Base-by-base conservation (phyloP, 2,329 filamentous ascomycete species). In the Aspergillus niger region DNA sequence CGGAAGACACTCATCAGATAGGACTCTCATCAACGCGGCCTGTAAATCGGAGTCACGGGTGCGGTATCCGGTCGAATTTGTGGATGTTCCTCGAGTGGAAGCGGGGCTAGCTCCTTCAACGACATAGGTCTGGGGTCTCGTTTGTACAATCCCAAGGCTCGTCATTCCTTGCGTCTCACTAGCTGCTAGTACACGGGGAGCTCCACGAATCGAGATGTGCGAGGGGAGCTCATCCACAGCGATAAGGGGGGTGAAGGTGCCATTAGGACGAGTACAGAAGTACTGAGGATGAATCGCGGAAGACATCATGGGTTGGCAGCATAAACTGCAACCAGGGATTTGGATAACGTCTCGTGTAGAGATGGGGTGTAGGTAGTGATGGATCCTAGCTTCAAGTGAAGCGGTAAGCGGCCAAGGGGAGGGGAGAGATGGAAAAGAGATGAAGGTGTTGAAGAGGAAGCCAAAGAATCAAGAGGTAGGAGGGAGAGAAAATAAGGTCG, bases 141-240 rank as follows among this genome's bases (percentile, higher is more conserved):
- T 57, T 39, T 57, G 55, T 22, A 72, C 65, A 10, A 74, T 69
- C 10, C 80, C 80, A 55, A 80, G 66, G 55, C 76, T 75, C 10
- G 70, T 77, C 79, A 81, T 81, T 44, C 76, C 77, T 26, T 74
- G 70, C 6, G 77, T 80, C 2, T 80, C 76, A 32, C 68, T 68
- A 8, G 72, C 60, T 44, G 66, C 67, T 10, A 82, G 61, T 5
- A 57, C 67, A 15, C 78, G 75, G 51, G 78, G 68, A 15, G 77
- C 69, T 11, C 74, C 76, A 30, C 69, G 70, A 54, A 82, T 71
- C 3, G 65, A 63, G 41, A 82, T 54, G 20, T 69, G 65, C 2
- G 67, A 24, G 2, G 79, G 79, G 1, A 82, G 69, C 63, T 82
- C 80, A 62, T 82, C 80, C 5, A 81, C 65, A 5, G 80, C 76